Base-by-base conservation (phyloP, 495 filamentous ascomycete genomes). In the Lineolata rhizophorae region DNA sequence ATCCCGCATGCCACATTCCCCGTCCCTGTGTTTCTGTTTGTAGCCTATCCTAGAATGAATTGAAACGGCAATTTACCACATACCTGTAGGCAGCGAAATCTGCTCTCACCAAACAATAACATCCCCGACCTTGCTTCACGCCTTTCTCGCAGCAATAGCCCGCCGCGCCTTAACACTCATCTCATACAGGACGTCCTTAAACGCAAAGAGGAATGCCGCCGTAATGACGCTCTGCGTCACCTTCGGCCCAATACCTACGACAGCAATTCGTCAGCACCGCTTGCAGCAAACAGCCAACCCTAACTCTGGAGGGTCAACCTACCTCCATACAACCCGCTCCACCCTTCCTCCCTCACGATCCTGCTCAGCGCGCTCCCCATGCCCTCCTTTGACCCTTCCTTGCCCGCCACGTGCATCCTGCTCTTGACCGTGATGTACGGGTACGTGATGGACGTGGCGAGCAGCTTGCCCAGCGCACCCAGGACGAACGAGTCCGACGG, bases 371-470 rank as follows among this genome's bases (percentile, higher is more conserved):
- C 77, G 41, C 64, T 61, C 17, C 69, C 58, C 61, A 95, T 68
- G 37, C 70, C 56, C 20, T 65, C 64, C 38, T 71, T 73, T 3
- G 61, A 62, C 3, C 60, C 61, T 39, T 69, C 65, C 36, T 62
- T 64, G 42, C 61, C 67, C 14, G 81, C 83, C 26, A 99, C 78
- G 54, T 99, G 87, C 79, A 90, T 87, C 39, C 72, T 65, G 48
- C 81, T 85, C 67, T 99, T 99, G 33, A 99, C 72, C 1, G 87
- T 95, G 49, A 94, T 95, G 39, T 99, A 99, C 14, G 87, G 87
- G 49, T 99, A 99, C 9, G 87, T 99, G 39, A 95, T 75, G 16
- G 61, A 71, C 6, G 87, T 99, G 14, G 87, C 90, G 34, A 91
- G 61, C 32, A 99, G 61, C 61, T 99, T 99, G 39, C 90, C 87